These are phyloP conservation scores for Sicyos baderoa DNA, from an alignment of 306 rosid species.

Conservation along the genomic window DNA sequence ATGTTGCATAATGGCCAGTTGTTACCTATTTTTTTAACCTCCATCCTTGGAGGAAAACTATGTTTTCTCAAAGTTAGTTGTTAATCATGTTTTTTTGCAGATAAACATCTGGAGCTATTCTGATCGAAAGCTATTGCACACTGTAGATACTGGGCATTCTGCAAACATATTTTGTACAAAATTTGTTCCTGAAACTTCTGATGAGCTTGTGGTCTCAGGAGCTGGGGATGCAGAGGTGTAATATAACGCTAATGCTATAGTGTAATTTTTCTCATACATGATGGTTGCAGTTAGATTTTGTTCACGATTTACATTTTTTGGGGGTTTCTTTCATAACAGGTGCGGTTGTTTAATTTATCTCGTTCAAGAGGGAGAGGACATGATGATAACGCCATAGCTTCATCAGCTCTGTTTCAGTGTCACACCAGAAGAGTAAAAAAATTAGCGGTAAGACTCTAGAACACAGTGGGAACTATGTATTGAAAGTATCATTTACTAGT, in stretches of 20 bases:
- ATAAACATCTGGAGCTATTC: constrained; percentile 84
- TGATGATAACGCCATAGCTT: constrained; percentile 44
- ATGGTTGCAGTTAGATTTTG: constrained; percentile 21
- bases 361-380: constrained; percentile 47
- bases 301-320: not conserved
- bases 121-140: constrained; percentile 58
- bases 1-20: not conserved
- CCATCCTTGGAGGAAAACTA: not conserved
- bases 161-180: constrained; percentile 91
- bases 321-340: constrained; percentile 43
- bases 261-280: constrained; percentile 9
- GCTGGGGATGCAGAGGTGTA: constrained; percentile 94
- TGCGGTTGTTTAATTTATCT: constrained; percentile 77
- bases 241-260: too few species aligned
- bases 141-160: constrained; percentile 82
- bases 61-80: constrained; percentile 11
- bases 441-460: constrained; percentile 67
- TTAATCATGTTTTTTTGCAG: constrained; percentile 42
- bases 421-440: constrained; percentile 92
- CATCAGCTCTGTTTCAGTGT: constrained; percentile 69
- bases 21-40: not conserved
- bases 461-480: constrained; percentile 3
- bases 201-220: constrained; percentile 92
- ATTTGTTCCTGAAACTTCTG: constrained; percentile 90
- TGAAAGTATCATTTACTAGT: not conserved